Evolutionary conservation across 495 filamentous ascomycete genomes (phyloP).

Genomic region (Penicillium coprophilum): DNA sequence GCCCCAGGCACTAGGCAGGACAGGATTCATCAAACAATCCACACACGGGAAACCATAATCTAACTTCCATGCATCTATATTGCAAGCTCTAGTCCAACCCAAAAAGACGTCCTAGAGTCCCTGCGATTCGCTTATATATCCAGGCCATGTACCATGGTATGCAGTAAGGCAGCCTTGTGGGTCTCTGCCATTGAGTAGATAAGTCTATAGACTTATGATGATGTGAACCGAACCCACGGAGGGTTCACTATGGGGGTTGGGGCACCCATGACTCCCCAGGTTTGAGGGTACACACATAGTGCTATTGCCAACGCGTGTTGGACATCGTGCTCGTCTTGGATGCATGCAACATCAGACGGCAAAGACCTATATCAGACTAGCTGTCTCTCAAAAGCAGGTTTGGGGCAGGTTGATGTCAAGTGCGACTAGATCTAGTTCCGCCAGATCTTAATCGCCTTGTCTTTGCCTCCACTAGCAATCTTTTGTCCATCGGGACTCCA

Average conservation of each 20-base stretch:
- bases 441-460: constrained; percentile 89
- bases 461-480: constrained; percentile 87
- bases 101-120: too few relatives aligned
- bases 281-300: background rate
- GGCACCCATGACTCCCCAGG: background rate
- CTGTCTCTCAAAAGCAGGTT: background rate
- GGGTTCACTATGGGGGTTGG: background rate
- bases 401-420: constrained; percentile 17
- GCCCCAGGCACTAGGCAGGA: constrained; percentile 1
- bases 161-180: background rate
- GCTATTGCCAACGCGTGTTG: background rate
- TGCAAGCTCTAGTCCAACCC: background rate
- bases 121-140: background rate
- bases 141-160: background rate
- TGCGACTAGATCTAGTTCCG: constrained; percentile 52
- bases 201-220: background rate
- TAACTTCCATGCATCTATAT: background rate
- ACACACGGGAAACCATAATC: background rate
- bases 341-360: constrained; percentile 2
- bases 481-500: constrained; percentile 85
- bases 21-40: constrained; percentile 5
- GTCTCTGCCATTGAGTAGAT: background rate
- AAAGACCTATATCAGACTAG: background rate
- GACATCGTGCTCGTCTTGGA: background rate
- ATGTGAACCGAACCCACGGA: background rate